Evolutionary conservation across 768 basidiomycete species (phyloP).

Genomic region (Leccinum rimulosum): DNA sequence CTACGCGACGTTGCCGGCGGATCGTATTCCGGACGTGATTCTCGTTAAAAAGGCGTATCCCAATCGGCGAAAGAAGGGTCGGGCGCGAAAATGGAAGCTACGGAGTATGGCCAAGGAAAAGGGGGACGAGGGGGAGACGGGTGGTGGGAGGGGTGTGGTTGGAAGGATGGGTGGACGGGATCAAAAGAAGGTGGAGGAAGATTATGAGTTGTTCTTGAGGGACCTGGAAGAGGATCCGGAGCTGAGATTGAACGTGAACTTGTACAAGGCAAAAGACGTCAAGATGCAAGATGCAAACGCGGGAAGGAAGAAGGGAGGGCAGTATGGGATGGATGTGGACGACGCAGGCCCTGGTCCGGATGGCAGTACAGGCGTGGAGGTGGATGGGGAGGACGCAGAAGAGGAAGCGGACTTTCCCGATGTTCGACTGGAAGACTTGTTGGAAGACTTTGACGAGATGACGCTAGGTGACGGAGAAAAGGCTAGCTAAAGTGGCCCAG

Average conservation of each 20-base stretch:
- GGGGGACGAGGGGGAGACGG: conserved; percentile 81
- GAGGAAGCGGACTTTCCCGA: conserved; percentile 89
- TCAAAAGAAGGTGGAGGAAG: conserved; percentile 89
- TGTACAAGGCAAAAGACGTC: conserved; percentile 71
- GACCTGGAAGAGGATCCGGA: conserved; percentile 96
- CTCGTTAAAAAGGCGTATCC: conserved; percentile 96
- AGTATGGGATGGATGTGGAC: conserved; percentile 66
- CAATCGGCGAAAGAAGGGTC: conserved; percentile 87
- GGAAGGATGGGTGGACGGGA: conserved; percentile 89
- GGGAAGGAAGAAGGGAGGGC: conserved; percentile 24
- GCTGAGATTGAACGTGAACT: conserved; percentile 79
- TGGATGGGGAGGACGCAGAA: conserved; percentile 45
- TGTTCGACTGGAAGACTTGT: conserved; percentile 75
- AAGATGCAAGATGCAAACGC: conserved; percentile 44
- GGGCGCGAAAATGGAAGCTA: conserved; percentile 81
- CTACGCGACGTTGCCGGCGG: conserved; percentile 63
- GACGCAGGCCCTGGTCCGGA: conserved; percentile 33
- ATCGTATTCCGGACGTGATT: conserved; percentile 85
- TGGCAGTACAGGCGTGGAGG: conserved; percentile 20
- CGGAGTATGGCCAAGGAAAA: conserved; percentile 91
- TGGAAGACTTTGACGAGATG: conserved; percentile 93
- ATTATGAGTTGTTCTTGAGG: conserved; percentile 93
- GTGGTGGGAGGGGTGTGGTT: conserved; percentile 78
- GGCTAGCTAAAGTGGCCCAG: not conserved
- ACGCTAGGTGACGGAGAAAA: conserved; percentile 53